Conservation (phyloP, 306 rosid genomes). For the Quillaja saponaria region DNA sequence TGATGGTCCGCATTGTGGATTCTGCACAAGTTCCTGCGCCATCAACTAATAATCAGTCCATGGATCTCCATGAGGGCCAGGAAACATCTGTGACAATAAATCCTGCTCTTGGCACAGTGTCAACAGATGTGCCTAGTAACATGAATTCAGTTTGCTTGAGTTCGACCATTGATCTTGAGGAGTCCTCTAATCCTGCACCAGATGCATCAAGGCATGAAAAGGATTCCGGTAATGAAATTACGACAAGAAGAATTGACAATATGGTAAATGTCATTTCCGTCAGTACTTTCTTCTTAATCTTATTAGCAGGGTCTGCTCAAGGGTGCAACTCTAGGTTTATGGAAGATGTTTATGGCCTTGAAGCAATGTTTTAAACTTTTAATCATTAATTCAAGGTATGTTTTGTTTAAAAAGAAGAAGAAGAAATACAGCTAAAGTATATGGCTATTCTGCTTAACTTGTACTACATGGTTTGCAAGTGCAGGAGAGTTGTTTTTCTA, state of each 20-base stretch:
- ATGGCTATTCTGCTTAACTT: no score
- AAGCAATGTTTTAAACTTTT: no score
- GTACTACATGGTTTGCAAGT: no score
- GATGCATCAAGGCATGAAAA: conserved; percentile 43
- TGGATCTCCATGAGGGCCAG: conserved; percentile 46
- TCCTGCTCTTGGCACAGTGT: conserved; percentile 28
- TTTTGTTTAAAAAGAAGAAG: no score
- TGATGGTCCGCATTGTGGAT: conserved; percentile 39
- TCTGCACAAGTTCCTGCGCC: conserved; percentile 32
- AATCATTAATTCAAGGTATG: background rate
- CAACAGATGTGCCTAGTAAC: conserved; percentile 37
- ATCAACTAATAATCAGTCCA: conserved; percentile 41
- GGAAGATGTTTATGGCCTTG: background rate
- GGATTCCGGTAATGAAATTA: conserved; percentile 46
- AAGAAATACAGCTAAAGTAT: no score
- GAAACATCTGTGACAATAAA: conserved; percentile 40
- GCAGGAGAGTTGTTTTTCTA: no score
- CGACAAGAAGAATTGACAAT: conserved; percentile 48
- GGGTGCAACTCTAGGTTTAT: conserved; percentile 21
- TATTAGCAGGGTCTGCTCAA: conserved; percentile 3
- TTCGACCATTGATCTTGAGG: conserved; percentile 35
- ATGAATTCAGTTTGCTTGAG: conserved; percentile 35
- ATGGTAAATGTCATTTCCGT: conserved; percentile 51
- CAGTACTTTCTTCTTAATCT: conserved; percentile 15
- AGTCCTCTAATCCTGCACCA: conserved; percentile 43